These are phyloP conservation scores for Vitis rupestris DNA, from an alignment of 164 flowering plant species.

Conservation along the genomic window DNA sequence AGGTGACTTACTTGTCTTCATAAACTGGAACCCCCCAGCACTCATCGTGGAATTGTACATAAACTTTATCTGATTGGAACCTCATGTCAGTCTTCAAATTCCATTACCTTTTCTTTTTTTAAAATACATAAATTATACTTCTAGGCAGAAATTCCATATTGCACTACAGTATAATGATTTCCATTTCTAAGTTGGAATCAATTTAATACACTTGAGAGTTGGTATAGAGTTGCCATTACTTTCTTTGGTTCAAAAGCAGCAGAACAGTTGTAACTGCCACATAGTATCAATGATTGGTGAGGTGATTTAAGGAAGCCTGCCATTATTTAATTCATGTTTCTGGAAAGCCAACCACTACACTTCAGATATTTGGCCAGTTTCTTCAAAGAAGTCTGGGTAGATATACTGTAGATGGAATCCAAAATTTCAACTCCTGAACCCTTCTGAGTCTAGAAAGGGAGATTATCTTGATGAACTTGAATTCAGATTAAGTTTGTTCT, in stretches of 20 bases:
- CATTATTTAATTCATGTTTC: too few relatives aligned
- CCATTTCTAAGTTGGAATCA: background rate
- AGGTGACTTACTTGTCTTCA: conserved; percentile 66
- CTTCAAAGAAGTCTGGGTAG: too few relatives aligned
- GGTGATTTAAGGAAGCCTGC: too few relatives aligned
- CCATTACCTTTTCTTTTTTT: background rate
- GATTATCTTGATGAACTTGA: background rate
- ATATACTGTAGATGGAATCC: too few relatives aligned
- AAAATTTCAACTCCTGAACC: too few relatives aligned
- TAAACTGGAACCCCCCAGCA: conserved; percentile 90
- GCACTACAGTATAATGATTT: background rate
- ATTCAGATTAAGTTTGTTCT: background rate
- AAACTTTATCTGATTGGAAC: conserved; percentile 54
- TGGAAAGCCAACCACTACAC: too few relatives aligned
- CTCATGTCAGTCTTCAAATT: background rate
- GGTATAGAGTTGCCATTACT: background rate
- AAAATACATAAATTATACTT: background rate
- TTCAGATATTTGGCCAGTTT: too few relatives aligned
- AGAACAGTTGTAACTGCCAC: background rate
- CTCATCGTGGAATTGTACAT: conserved; percentile 77
- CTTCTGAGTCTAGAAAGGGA: background rate
- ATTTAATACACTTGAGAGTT: background rate
- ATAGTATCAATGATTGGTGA: background rate
- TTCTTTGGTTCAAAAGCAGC: background rate
- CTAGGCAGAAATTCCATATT: too few relatives aligned